Conservation (phyloP, 768 basidiomycete species). For the Macrolepiota albuminosa region DNA sequence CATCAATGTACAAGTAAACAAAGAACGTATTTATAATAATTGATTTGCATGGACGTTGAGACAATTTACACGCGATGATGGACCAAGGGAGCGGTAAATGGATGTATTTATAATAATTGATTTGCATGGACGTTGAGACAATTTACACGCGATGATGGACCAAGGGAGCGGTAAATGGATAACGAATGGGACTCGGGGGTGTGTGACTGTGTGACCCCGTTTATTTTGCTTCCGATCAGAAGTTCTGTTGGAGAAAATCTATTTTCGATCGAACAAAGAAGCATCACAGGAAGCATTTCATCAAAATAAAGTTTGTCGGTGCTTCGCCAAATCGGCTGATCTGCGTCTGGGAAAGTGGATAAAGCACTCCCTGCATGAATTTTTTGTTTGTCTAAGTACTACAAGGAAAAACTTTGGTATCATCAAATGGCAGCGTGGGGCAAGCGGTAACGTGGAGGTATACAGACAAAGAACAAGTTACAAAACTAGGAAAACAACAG, state of each 20-base stretch:
- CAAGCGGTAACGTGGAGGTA: not conserved
- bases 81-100: constrained; percentile 11
- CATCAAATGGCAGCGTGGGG: constrained; percentile 9
- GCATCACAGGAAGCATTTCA: constrained; percentile 5
- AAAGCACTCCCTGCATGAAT: constrained; percentile 1
- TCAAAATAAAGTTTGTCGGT: constrained; percentile 13
- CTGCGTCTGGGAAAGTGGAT: constrained; percentile 14
- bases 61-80: constrained; percentile 1
- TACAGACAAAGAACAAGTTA: constrained; percentile 6
- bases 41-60: constrained; percentile 5
- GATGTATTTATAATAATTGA: constrained; percentile 4
- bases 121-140: constrained; percentile 4
- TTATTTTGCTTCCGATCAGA: constrained; percentile 35
- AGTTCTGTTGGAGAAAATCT: constrained; percentile 33
- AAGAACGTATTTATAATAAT: constrained; percentile 5
- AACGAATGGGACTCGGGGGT: not conserved
- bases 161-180: constrained; percentile 9
- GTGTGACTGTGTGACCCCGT: constrained; percentile 10
- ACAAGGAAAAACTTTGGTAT: constrained; percentile 7
- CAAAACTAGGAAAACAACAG: constrained; percentile 5
- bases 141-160: constrained; percentile 3
- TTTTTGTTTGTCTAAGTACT: constrained; percentile 4
- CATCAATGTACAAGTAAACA: constrained; percentile 11
- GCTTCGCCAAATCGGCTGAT: constrained; percentile 13
- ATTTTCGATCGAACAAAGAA: constrained; percentile 21